A percentile compares a stretch with the other conserved stretches of the same genome.
Conservation (phyloP, 2,329 filamentous ascomycete species). For the Penicillium sp. region DNA sequence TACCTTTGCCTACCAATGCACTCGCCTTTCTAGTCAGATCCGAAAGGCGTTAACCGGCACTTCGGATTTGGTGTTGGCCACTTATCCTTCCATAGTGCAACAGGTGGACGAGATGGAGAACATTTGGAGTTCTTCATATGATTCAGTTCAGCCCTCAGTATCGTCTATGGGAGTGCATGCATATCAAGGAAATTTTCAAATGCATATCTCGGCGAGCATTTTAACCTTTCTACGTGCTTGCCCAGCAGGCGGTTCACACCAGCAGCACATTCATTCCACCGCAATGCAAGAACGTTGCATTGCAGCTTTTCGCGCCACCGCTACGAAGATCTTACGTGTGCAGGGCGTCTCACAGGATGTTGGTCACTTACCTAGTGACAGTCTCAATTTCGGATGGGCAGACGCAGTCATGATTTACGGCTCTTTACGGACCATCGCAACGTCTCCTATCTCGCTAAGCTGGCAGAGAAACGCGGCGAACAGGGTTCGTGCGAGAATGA, state of each 20-base stretch:
- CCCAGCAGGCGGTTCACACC: not conserved
- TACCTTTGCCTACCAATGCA: not conserved
- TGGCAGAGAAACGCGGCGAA: not conserved
- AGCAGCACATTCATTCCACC: not conserved
- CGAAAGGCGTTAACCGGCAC: not conserved
- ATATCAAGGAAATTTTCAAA: not conserved
- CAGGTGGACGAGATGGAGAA: not conserved
- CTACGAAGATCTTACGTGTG: not conserved
- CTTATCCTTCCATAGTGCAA: not conserved
- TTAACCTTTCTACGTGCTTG: not conserved
- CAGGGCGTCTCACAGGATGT: not conserved
- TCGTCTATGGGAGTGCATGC: not conserved
- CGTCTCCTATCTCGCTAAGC: not conserved
- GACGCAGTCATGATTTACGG: not conserved
- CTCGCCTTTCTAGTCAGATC: not conserved
- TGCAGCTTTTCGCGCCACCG: not conserved
- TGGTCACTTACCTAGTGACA: not conserved
- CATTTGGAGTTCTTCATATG: not conserved
- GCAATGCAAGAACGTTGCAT: not conserved
- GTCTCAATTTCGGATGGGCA: not conserved
- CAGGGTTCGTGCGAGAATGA: not conserved
- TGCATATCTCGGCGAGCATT: not conserved
- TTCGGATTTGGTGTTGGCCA: not conserved
- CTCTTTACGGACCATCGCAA: not conserved
- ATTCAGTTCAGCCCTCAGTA: not conserved